phyloP scores from a whole-genome alignment of 257 asterid species.

The Solanum medicagineum region DNA sequence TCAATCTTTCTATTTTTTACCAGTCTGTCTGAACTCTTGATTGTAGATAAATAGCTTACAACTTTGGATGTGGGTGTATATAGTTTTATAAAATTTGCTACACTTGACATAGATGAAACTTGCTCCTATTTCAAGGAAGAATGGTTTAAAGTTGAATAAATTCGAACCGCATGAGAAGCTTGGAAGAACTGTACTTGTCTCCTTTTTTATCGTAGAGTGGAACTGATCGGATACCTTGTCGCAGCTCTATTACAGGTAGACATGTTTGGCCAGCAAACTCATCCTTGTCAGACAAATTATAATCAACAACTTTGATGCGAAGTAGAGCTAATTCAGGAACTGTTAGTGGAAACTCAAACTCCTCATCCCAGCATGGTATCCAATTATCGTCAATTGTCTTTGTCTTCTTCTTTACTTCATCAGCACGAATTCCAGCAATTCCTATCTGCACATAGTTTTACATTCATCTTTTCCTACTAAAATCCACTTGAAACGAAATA shows the following conservation, averaged over 20 bases:
- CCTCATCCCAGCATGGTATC: constrained; percentile 79
- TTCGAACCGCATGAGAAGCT: constrained; percentile 77
- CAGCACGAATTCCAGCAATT: constrained; percentile 73
- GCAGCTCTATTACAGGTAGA: constrained; percentile 60
- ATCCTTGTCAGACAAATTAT: constrained; percentile 75
- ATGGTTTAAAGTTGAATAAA: constrained; percentile 19
- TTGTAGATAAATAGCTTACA: not conserved
- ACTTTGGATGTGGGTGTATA: not conserved
- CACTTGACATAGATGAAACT: not conserved
- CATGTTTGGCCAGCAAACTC: constrained; percentile 84
- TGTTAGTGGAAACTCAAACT: constrained; percentile 57
- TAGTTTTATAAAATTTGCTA: not conserved
- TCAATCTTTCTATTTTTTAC: not conserved
- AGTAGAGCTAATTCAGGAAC: constrained; percentile 81
- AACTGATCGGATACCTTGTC: constrained; percentile 70
- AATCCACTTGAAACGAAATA: not conserved
- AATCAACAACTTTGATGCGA: constrained; percentile 70
- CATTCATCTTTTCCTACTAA: not conserved
- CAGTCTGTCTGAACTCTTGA: not conserved
- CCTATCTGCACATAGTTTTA: constrained; percentile 42
- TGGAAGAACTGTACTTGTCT: constrained; percentile 37
- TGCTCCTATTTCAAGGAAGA: not conserved
- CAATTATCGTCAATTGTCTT: constrained; percentile 60
- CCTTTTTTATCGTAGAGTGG: constrained; percentile 55
- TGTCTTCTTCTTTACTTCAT: constrained; percentile 59